phyloP scores from a whole-genome alignment of 2,329 filamentous ascomycete species.

The Beauveria medogensis region DNA sequence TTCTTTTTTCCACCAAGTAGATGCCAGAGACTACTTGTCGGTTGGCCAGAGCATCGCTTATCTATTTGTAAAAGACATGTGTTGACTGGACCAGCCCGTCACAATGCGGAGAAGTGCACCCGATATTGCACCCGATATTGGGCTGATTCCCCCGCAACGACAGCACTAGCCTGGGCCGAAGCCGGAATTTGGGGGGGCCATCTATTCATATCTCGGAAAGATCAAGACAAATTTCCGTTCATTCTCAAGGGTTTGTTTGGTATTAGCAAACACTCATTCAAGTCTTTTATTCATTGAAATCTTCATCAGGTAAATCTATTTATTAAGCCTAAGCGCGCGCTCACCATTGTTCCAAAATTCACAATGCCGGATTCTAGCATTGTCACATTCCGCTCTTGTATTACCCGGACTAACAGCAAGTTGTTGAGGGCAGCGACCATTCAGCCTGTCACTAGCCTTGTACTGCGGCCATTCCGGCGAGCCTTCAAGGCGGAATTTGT shows the following conservation, averaged over 20 bases:
- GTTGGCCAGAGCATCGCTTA: too few relatives aligned
- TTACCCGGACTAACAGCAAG: not conserved
- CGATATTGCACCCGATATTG: too few relatives aligned
- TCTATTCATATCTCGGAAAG: too few relatives aligned
- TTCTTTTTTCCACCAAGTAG: not conserved
- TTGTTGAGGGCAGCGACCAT: not conserved
- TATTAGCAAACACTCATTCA: too few relatives aligned
- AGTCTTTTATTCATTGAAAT: too few relatives aligned
- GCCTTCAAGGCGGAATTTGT: constrained; percentile 16
- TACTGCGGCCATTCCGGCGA: constrained; percentile 20
- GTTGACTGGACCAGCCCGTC: not conserved
- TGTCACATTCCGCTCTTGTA: not conserved
- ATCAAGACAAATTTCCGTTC: too few relatives aligned
- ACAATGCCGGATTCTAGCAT: not conserved
- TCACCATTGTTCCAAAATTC: constrained; percentile 9
- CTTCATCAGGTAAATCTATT: not conserved
- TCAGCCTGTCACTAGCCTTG: constrained; percentile 1
- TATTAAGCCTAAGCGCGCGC: not conserved
- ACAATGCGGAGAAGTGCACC: not conserved
- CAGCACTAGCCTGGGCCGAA: not conserved
- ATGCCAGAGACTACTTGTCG: not conserved
- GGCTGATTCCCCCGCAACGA: not conserved
- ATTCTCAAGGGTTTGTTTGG: too few relatives aligned
- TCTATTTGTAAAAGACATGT: not conserved
- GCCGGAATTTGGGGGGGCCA: not conserved